Conservation (phyloP, 129 eudicot species). For the Flaveria linearis region DNA sequence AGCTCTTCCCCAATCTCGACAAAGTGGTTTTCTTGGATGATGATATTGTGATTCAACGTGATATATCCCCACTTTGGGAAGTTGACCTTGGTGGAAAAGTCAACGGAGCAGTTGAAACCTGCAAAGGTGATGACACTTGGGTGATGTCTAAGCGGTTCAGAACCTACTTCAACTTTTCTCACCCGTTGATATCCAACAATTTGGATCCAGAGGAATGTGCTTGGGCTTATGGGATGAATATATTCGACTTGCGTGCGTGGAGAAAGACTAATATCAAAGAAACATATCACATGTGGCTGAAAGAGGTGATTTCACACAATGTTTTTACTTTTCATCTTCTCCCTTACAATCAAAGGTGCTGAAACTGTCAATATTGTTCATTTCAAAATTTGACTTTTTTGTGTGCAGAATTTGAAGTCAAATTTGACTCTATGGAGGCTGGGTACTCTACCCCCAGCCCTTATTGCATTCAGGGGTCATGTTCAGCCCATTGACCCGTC, state of each 20-base stretch:
- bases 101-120: constrained; percentile 97
- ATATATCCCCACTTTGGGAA: constrained; percentile 88
- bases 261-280: constrained; percentile 72
- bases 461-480: constrained; percentile 84
- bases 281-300: constrained; percentile 90
- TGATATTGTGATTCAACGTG: constrained; percentile 92
- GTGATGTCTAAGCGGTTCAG: constrained; percentile 92
- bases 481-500: constrained; percentile 84
- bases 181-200: constrained; percentile 68
- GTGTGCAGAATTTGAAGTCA: constrained; percentile 80
- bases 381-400: constrained; percentile 20
- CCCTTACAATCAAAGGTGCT: not conserved
- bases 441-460: constrained; percentile 94
- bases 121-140: constrained; percentile 93
- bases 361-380: not conserved
- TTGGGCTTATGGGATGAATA: constrained; percentile 99
- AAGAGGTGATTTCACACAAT: constrained; percentile 56
- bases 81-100: constrained; percentile 91
- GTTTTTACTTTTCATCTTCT: not conserved
- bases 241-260: constrained; percentile 91
- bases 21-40: constrained; percentile 96
- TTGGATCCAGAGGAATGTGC: constrained; percentile 96
- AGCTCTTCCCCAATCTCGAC: constrained; percentile 94
- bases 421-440: constrained; percentile 90
- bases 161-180: constrained; percentile 94